Conservation (phyloP, 495 filamentous ascomycete species). For the Extremus antarcticus region DNA sequence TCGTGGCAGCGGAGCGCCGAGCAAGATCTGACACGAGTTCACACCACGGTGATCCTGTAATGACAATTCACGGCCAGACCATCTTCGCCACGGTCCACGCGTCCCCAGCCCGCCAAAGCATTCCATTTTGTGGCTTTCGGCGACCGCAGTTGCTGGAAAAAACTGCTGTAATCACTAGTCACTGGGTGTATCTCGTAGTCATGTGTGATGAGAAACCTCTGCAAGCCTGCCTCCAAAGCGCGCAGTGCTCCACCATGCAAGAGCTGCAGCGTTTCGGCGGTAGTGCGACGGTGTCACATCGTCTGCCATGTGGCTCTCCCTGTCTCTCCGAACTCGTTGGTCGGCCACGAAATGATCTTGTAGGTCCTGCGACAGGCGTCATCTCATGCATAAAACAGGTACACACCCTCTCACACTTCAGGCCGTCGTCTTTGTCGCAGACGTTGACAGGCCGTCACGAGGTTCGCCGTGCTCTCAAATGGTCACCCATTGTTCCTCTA, state of each 20-base stretch:
- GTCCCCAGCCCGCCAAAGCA: too few relatives aligned
- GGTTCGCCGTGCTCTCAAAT: neutral
- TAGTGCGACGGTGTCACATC: neutral
- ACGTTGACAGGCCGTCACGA: neutral
- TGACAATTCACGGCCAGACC: too few relatives aligned
- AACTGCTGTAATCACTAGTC: too few relatives aligned
- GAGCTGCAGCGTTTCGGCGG: slow-evolving; percentile 1
- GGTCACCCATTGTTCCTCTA: neutral
- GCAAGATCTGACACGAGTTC: neutral
- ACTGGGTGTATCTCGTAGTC: neutral
- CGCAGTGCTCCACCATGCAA: neutral
- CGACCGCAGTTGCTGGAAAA: too few relatives aligned
- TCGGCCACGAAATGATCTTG: neutral
- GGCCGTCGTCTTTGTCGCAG: neutral
- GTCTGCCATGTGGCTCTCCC: neutral
- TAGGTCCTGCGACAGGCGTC: neutral
- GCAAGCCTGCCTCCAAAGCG: neutral
- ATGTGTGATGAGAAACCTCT: neutral
- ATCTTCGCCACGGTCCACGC: too few relatives aligned
- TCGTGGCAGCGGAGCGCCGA: neutral
- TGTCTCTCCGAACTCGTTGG: neutral
- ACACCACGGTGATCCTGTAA: too few relatives aligned
- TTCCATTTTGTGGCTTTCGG: too few relatives aligned
- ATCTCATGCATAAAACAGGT: neutral
- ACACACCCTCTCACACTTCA: neutral